Conservation (phyloP, 2,329 filamentous ascomycete genomes). For the Botrytis pseudocinerea region DNA sequence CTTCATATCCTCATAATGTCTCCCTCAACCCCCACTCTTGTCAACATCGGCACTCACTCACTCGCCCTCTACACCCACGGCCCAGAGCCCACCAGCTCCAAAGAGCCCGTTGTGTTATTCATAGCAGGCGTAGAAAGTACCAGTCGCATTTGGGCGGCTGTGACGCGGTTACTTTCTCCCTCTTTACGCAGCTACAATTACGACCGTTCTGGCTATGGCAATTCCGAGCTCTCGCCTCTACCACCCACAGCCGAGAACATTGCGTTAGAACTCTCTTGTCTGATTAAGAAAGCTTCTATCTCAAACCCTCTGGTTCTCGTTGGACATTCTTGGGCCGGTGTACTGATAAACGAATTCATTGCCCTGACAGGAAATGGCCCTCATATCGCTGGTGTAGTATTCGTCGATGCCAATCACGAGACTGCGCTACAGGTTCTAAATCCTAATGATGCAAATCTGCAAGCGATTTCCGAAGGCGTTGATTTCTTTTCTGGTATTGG, state of each 20-base stretch:
- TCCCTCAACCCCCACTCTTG: conserved; percentile 14
- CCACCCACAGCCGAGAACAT: conserved; percentile 29
- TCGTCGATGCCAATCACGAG: conserved; percentile 33
- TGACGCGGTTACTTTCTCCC: conserved; percentile 24
- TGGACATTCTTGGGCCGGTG: conserved; percentile 31
- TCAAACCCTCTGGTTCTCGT: conserved; percentile 27
- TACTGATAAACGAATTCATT: conserved; percentile 28
- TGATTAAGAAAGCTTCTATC: conserved; percentile 27
- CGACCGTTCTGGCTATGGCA: conserved; percentile 30
- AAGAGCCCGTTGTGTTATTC: not conserved
- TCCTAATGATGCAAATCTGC: conserved; percentile 17
- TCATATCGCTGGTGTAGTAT: conserved; percentile 29
- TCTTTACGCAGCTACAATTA: conserved; percentile 28
- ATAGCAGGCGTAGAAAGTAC: conserved; percentile 10
- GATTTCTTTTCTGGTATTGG: conserved; percentile 18
- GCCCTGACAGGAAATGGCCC: conserved; percentile 5
- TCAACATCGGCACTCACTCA: conserved; percentile 30
- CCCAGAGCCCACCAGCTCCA: conserved; percentile 17
- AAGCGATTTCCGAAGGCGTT: conserved; percentile 12
- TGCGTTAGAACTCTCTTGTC: conserved; percentile 28
- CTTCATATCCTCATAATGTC: not conserved
- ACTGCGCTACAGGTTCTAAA: conserved; percentile 28
- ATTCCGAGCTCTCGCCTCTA: conserved; percentile 25
- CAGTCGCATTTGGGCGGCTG: conserved; percentile 26
- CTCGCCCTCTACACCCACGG: conserved; percentile 29